Evolutionary conservation across 2,329 filamentous ascomycete species (phyloP).

Genomic region (Diplodia scrobiculata): DNA sequence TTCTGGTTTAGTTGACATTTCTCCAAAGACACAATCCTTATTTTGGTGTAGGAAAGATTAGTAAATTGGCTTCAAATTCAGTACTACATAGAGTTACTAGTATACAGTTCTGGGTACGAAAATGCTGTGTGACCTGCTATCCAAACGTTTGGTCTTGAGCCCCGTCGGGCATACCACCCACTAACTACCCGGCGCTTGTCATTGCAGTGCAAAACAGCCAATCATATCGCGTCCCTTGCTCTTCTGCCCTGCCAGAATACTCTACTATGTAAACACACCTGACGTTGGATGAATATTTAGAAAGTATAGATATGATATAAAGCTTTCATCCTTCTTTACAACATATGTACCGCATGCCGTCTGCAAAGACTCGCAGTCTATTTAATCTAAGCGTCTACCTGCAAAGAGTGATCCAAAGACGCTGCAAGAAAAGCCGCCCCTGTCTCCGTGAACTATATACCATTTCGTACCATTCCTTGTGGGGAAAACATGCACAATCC

Average conservation of each 20-base stretch:
- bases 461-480: neutral
- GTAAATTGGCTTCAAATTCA: too few species aligned
- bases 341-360: neutral
- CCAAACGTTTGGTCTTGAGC: neutral
- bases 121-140: neutral
- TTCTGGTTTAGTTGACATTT: neutral
- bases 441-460: neutral
- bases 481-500: too few species aligned
- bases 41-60: too few species aligned
- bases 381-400: neutral
- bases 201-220: neutral
- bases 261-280: too few species aligned
- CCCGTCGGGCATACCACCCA: neutral
- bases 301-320: too few species aligned
- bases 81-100: too few species aligned
- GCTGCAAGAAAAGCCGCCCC: neutral
- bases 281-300: too few species aligned
- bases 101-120: neutral
- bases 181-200: neutral
- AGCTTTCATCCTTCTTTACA: too few species aligned
- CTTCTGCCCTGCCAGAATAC: too few species aligned
- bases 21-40: neutral
- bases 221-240: too few species aligned
- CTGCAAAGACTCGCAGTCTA: neutral
- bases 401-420: neutral